These are phyloP conservation scores for Myxozyma sirexii DNA, from an alignment of 805 yeast species.

Conservation along the genomic window DNA sequence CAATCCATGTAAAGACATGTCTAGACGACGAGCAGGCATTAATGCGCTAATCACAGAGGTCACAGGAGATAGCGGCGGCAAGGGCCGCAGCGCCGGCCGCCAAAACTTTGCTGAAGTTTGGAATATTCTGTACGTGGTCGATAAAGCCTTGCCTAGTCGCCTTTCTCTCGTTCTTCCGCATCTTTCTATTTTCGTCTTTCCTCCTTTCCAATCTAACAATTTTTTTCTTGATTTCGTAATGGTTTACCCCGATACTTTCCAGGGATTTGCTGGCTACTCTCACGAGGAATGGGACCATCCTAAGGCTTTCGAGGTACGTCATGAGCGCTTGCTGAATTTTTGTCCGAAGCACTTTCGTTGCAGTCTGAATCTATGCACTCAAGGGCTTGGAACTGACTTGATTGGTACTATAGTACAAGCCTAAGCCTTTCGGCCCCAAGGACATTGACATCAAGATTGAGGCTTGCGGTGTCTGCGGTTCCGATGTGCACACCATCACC, in stretches of 20 bases:
- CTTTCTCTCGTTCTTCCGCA: neutral
- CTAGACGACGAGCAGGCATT: too few species aligned
- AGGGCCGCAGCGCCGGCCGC: neutral
- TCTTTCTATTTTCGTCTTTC: neutral
- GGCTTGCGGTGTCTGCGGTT: slow-evolving; percentile 59
- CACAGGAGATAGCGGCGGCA: slow-evolving; percentile 1
- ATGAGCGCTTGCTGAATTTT: neutral
- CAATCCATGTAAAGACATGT: too few species aligned
- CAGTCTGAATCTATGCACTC: too few species aligned
- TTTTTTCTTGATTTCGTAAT: slow-evolving; percentile 34
- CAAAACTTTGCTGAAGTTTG: neutral
- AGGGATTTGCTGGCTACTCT: slow-evolving; percentile 56
- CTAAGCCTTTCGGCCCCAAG: slow-evolving; percentile 35
- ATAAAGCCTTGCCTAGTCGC: neutral
- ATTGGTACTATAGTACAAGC: too few species aligned
- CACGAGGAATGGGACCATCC: slow-evolving; percentile 34
- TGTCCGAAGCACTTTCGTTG: too few species aligned
- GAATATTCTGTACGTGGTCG: neutral
- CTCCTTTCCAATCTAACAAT: neutral
- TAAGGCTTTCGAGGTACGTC: slow-evolving; percentile 26
- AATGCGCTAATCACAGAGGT: neutral
- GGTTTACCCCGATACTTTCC: slow-evolving; percentile 58
- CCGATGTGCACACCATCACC: slow-evolving; percentile 55
- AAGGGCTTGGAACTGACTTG: too few species aligned
- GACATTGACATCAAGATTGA: slow-evolving; percentile 48